Percentiles rank a stretch among this genome's conserved stretches.
Conservation (phyloP, 2,329 filamentous ascomycete species). For the Fusarium chaquense region DNA sequence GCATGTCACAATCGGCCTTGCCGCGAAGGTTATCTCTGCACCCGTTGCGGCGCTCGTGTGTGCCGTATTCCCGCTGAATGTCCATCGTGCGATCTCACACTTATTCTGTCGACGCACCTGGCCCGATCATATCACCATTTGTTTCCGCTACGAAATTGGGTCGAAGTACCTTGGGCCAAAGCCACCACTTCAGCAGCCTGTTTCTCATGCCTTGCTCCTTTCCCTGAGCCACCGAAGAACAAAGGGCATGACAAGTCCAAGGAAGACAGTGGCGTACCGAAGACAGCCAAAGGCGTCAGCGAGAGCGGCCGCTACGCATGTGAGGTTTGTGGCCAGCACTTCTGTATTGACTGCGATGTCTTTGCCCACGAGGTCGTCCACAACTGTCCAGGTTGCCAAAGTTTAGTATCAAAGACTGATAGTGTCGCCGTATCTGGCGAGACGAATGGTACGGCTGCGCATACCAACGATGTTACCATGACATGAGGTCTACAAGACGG, state of each 20-base stretch:
- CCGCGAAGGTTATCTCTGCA: conserved; percentile 90
- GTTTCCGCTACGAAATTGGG: conserved; percentile 91
- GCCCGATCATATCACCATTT: conserved; percentile 94
- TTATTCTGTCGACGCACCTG: conserved; percentile 93
- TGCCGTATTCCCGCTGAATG: conserved; percentile 92
- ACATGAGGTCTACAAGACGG: conserved; percentile 12
- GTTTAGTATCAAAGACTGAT: conserved; percentile 51
- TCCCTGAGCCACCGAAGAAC: conserved; percentile 65
- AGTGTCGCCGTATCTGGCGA: conserved; percentile 35
- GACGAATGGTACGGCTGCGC: conserved; percentile 49
- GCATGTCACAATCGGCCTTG: conserved; percentile 89
- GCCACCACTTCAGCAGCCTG: conserved; percentile 75
- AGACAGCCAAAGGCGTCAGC: conserved; percentile 73
- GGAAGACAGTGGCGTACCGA: conserved; percentile 37
- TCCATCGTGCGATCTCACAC: conserved; percentile 88
- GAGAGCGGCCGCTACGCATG: conserved; percentile 92
- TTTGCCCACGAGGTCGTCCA: conserved; percentile 95
- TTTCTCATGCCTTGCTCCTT: conserved; percentile 80
- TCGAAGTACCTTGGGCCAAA: conserved; percentile 85
- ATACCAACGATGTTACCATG: conserved; percentile 60
- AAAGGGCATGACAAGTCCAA: conserved; percentile 40
- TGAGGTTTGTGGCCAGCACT: conserved; percentile 86
- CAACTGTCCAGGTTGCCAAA: conserved; percentile 92
- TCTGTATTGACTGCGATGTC: conserved; percentile 98
- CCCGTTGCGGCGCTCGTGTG: conserved; percentile 87